Conservation (phyloP, 345 rosid genomes). For the Hevea brasiliensis region DNA sequence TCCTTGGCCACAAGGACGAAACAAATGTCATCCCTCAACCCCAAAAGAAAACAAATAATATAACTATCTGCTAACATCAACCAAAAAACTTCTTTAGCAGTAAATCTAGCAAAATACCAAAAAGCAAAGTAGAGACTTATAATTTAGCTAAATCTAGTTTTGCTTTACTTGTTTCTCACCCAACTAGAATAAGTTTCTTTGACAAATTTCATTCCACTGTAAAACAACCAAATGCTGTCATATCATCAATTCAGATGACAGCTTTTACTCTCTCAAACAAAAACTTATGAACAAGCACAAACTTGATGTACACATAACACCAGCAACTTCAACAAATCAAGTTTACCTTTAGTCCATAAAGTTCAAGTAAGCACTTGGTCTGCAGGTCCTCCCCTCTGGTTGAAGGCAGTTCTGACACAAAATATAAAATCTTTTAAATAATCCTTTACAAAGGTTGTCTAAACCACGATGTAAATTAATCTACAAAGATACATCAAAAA, state of each 20-base stretch:
- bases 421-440: constrained; percentile 26
- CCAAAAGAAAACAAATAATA: constrained; percentile 17
- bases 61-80: constrained; percentile 7
- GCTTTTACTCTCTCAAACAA: neutral
- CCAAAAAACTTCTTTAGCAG: constrained; percentile 11
- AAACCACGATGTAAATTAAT: neutral
- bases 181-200: neutral
- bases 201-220: neutral
- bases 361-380: constrained; percentile 86
- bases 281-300: neutral
- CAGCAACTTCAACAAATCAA: constrained; percentile 6
- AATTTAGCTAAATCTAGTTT: constrained; percentile 11
- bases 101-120: neutral
- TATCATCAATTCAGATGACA: neutral
- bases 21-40: constrained; percentile 29
- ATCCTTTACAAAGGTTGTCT: neutral
- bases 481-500: neutral
- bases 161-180: neutral
- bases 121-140: constrained; percentile 3
- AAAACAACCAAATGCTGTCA: neutral
- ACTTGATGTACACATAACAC: neutral
- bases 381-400: constrained; percentile 90
- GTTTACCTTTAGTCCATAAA: constrained; percentile 87
- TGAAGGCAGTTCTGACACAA: constrained; percentile 76
- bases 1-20: constrained; percentile 35